Evolutionary conservation across 495 filamentous ascomycete species (phyloP).

Genomic region (Oleoguttula mirabilis): DNA sequence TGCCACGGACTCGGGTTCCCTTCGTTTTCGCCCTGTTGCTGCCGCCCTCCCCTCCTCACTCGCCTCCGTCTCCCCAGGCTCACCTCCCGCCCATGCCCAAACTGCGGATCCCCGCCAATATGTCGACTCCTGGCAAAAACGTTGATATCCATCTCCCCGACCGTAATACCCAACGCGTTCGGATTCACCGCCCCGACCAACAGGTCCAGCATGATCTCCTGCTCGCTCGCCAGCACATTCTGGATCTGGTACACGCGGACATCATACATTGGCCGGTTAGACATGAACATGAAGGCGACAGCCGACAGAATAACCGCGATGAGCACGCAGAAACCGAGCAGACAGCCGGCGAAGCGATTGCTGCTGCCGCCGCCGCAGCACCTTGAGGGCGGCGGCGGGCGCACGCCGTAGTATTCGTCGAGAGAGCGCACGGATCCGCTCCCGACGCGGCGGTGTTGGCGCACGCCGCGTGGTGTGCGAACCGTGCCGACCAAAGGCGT

Average conservation of each 20-base stretch:
- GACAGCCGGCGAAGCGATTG: slow-evolving; percentile 65
- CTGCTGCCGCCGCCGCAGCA: too few relatives aligned
- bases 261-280: slow-evolving; percentile 72
- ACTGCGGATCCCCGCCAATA: slow-evolving; percentile 57
- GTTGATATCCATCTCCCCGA: slow-evolving; percentile 75
- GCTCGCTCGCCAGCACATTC: slow-evolving; percentile 83
- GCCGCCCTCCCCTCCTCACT: neutral
- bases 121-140: slow-evolving; percentile 88
- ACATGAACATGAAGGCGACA: slow-evolving; percentile 76
- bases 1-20: slow-evolving; percentile 6
- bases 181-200: slow-evolving; percentile 82
- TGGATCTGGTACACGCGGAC: slow-evolving; percentile 65
- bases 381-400: slow-evolving; percentile 43
- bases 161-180: slow-evolving; percentile 73
- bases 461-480: slow-evolving; percentile 45
- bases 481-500: slow-evolving; percentile 67
- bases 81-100: slow-evolving; percentile 48
- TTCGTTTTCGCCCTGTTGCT: neutral
- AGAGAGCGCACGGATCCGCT: slow-evolving; percentile 56
- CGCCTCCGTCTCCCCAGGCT: slow-evolving; percentile 12
- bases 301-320: slow-evolving; percentile 65
- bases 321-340: slow-evolving; percentile 62
- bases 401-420: slow-evolving; percentile 59
- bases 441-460: slow-evolving; percentile 45
- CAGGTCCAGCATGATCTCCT: slow-evolving; percentile 91